A percentile compares a stretch with the other conserved stretches of the same genome.
Conservation (phyloP, 257 asterid genomes). For the Apocynum venetum region DNA sequence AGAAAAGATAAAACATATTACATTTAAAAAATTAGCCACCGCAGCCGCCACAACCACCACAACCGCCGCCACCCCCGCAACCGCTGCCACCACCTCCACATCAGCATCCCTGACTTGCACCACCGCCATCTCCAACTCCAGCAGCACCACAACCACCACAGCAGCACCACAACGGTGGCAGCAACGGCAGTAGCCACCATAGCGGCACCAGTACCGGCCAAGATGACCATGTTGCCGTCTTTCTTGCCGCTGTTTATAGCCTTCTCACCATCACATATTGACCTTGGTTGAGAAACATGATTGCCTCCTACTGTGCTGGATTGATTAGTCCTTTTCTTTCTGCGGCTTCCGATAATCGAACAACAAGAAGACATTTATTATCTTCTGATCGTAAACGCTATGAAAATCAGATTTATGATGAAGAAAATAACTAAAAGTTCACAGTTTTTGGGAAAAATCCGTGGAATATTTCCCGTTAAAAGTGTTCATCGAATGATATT, state of each 20-base stretch:
- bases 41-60: conserved; percentile 23
- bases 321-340: neutral
- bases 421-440: no score
- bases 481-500: no score
- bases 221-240: conserved; percentile 18
- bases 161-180: neutral
- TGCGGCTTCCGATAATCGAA: conserved; percentile 5
- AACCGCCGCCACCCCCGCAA: conserved; percentile 2
- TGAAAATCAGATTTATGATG: no score
- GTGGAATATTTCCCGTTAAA: no score
- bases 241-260: neutral
- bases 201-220: conserved; percentile 28
- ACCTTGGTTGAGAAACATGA: neutral
- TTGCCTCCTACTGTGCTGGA: neutral
- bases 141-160: neutral
- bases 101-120: conserved; percentile 20
- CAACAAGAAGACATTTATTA: conserved; percentile 19
- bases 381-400: neutral
- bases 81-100: conserved; percentile 9
- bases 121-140: neutral
- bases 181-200: conserved; percentile 29
- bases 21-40: neutral
- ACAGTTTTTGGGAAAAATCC: no score
- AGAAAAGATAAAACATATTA: neutral
- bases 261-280: neutral